Base-by-base conservation (phyloP, 257 asterid species). In the Mentha longifolia region DNA sequence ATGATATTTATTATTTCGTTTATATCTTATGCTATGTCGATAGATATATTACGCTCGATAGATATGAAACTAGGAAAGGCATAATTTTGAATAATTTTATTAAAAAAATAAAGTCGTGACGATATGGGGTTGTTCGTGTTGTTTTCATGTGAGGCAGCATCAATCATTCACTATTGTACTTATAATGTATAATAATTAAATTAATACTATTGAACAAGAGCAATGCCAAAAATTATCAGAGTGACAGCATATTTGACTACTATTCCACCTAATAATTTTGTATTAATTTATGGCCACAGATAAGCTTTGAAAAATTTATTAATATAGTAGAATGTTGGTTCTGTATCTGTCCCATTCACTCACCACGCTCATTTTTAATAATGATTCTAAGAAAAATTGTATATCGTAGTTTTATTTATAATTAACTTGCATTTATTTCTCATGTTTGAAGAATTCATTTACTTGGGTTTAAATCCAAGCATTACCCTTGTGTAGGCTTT, bases 211-310 rank as follows among this genome's bases (percentile, higher is more conserved):
- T 49, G 61, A 63, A 31, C 17, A 65, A 42, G 74, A 33, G 70
- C 46, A 57, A 74, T 39, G 49, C 45, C 43, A 47, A 35, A 79
- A 68, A 20, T 67, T 42, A 52, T 35, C 9, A 46, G 9, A 52
- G 59, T 61, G 75, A 60, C 75, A 79, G 75, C 77, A 66, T 45
- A 58, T 12, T 70, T 63, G 74, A 64, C 60, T 16, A 20, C 12
- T 17, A 65, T 67, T 52, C 66, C 67, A 75, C 76, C 80, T 60
- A 60, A 71, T 31, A 31, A 28, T 17, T 46, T 54, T 41, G 8
- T 42, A 15, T 4, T 46, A 33, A 60, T 50, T 54, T 65, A 0
- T 41, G 49, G 68, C 65, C 55, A 69, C 66, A 46, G 37, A 50
- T 70, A 35, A 75, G 61, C 70, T 65, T 45, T 30, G 42, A 2